Evolutionary conservation across 2,329 filamentous ascomycete genomes (phyloP).

Genomic region (Neopestalotiopsis clavispora): DNA sequence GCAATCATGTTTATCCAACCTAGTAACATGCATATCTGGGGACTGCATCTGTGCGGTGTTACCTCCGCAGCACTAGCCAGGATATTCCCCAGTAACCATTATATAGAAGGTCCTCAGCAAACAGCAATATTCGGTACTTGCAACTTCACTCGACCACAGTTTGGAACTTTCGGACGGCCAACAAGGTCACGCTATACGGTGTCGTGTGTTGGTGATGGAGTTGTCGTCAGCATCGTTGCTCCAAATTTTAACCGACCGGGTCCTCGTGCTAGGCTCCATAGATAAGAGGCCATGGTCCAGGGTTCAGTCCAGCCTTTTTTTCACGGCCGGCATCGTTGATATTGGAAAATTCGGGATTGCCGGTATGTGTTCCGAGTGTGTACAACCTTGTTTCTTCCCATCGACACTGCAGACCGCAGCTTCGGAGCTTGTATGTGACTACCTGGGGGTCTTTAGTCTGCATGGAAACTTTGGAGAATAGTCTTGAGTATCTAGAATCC

Average conservation of each 20-base stretch:
- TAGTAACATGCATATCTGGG: background rate
- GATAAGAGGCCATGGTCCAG: conserved; percentile 4
- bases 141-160: too few relatives aligned
- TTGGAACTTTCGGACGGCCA: background rate
- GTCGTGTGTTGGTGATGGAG: background rate
- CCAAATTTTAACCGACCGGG: conserved; percentile 1
- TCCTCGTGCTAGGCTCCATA: background rate
- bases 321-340: background rate
- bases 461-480: background rate
- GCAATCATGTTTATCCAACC: background rate
- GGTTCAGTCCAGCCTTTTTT: background rate
- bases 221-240: conserved; percentile 10
- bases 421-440: too few relatives aligned
- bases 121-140: background rate
- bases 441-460: background rate
- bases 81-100: background rate
- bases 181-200: too few relatives aligned
- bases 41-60: background rate
- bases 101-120: too few relatives aligned
- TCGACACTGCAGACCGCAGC: background rate
- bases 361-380: background rate
- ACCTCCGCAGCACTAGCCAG: background rate
- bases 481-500: background rate
- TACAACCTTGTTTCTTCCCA: too few relatives aligned
- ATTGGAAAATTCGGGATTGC: too few relatives aligned